Evolutionary conservation across 768 basidiomycete species (phyloP), one percentile per base, ranked within the genome.

Genomic region (Termitomyces eurrhizus): DNA sequence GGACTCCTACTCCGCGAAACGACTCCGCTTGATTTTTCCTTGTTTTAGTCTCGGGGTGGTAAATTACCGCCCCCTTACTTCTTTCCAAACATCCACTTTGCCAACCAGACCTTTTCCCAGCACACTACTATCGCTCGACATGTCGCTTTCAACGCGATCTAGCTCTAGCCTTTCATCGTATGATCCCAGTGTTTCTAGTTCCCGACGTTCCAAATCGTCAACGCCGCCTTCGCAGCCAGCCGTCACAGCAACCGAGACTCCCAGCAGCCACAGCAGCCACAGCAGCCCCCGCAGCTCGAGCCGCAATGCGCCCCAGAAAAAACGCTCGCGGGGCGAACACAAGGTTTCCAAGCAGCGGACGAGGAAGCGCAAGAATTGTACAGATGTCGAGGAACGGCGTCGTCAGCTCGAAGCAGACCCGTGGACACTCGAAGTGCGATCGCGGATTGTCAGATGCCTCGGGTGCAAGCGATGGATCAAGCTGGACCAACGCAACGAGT

Each of bases 301-400:
- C 6, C 37, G 18, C 14, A 36, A 16, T 18, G n/a, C 36, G 16
- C 26, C 36, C 6, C 21, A 3, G 29, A 54, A 42, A n/a, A 41
- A 54, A n/a, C 52, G 52, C 2, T 11, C 52, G 1, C 53, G 39
- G 18, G 12, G 29, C 4, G 29, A 37, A 11, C n/a, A 26, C n/a
- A 44, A 42, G 41, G 8, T 29, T 13, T 1, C 42, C 3, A 41
- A 55, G 41, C 54, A 55, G n/a, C 54, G 54, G 29, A 41, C 32
- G 12, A n/a, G 54, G 54, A 39, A 59, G 12, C 59, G 62, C 24
- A 63, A 60, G 56, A 63, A 63, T 33, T 51, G 52, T 39, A 63
- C 56, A 35, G 56, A 60, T 18, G 21, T 51, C 24, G 56, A 60
- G 0, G 59, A 57, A 18, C 62, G 62, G 4, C 56, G 52, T 3